phyloP scores from a whole-genome alignment of 208 protist species.

The Trypanosoma lewisi region DNA sequence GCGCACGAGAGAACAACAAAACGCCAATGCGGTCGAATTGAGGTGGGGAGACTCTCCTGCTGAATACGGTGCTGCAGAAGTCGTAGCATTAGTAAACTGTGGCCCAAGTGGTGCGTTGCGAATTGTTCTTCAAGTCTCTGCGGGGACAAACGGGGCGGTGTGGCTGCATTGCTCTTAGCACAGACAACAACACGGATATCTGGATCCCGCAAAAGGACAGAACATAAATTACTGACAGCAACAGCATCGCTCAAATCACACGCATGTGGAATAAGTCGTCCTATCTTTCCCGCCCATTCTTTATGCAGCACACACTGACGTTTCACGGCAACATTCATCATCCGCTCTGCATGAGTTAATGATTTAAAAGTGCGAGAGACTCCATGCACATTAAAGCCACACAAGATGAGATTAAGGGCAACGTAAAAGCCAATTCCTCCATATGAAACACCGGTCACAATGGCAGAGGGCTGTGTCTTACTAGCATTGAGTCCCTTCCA shows the following conservation, averaged over 20 bases:
- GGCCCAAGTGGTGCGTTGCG: conserved; percentile 53
- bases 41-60: background rate
- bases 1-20: conserved; percentile 57
- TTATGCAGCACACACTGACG: conserved; percentile 63
- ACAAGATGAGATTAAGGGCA: conserved; percentile 55
- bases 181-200: conserved; percentile 61
- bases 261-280: conserved; percentile 42
- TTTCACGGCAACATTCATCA: conserved; percentile 43
- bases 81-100: conserved; percentile 56
- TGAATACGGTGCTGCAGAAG: conserved; percentile 43
- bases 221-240: conserved; percentile 39
- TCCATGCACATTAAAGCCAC: conserved; percentile 70
- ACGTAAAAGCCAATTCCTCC: conserved; percentile 78
- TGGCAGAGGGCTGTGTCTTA: conserved; percentile 38
- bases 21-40: conserved; percentile 33
- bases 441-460: conserved; percentile 63
- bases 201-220: conserved; percentile 36
- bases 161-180: conserved; percentile 43
- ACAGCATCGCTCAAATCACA: conserved; percentile 65
- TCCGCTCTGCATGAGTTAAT: conserved; percentile 29
- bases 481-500: conserved; percentile 45
- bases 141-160: conserved; percentile 31
- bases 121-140: conserved; percentile 62
- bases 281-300: conserved; percentile 43
- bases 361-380: conserved; percentile 36